These are phyloP conservation scores for Cercis canadensis DNA, from an alignment of 306 rosid genomes.

Conservation along the genomic window DNA sequence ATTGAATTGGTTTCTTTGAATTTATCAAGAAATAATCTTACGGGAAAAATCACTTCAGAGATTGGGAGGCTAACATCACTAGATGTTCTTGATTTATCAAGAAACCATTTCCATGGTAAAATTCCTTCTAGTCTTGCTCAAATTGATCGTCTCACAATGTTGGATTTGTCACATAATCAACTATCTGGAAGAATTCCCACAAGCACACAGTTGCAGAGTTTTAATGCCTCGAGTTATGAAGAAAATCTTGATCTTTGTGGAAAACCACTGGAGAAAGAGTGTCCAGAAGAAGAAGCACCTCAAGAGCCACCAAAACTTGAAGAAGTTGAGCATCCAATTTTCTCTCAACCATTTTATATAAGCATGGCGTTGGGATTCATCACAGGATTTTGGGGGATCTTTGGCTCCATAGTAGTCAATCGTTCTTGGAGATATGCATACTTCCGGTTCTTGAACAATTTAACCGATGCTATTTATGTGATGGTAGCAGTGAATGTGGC, in stretches of 20 bases:
- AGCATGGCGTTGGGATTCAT: slow-evolving; percentile 28
- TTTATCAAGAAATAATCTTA: slow-evolving; percentile 34
- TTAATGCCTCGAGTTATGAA: slow-evolving; percentile 21
- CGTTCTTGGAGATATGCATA: slow-evolving; percentile 32
- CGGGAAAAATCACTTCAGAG: not conserved
- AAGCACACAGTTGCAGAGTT: slow-evolving; percentile 31
- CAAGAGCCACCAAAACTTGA: not conserved
- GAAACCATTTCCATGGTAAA: slow-evolving; percentile 6
- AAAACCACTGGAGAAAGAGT: slow-evolving; percentile 18
- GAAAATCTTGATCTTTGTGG: slow-evolving; percentile 30
- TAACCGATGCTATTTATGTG: not conserved
- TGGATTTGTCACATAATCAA: slow-evolving; percentile 24
- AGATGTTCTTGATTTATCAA: slow-evolving; percentile 33
- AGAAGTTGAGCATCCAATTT: not conserved
- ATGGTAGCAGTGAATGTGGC: not conserved
- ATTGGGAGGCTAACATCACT: slow-evolving; percentile 17
- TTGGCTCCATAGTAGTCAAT: slow-evolving; percentile 3
- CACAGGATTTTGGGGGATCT: slow-evolving; percentile 7
- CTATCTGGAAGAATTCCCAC: slow-evolving; percentile 29
- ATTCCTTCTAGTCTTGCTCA: slow-evolving; percentile 31
- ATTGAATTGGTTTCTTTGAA: slow-evolving; percentile 16
- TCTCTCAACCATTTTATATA: slow-evolving; percentile 8
- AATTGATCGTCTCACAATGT: slow-evolving; percentile 17
- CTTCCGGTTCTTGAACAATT: slow-evolving; percentile 19
- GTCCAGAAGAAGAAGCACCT: not conserved